Evolutionary conservation across 805 yeast genomes (phyloP), one percentile per base, ranked within the genome.

Genomic region (Schwanniomyces vanrijiae): DNA sequence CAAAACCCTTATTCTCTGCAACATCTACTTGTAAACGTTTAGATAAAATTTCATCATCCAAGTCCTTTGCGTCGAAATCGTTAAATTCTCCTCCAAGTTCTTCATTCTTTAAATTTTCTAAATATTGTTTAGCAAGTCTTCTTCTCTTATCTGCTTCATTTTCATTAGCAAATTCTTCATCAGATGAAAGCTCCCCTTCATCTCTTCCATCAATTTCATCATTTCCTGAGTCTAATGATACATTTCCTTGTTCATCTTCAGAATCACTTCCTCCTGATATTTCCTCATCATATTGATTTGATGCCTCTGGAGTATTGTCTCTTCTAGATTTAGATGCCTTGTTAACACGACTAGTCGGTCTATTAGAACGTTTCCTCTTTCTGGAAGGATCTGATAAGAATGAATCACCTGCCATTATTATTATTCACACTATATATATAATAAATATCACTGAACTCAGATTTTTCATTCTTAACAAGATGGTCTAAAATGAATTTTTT

Each of bases 101-200:
- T 51, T 86, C 89, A 3, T 73, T 68, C 62, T 87, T 82, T 59
- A 94, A 69, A 59, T 86, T 87, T 40, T 86, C 90, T 52, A 94
- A 72, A 65, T 94, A 94, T 66, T 91, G 94, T 66, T 90, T 90
- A 14, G 98, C 98, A 49, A 94, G 76, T 60, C 98, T 76, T 68
- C 99, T 81, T 67, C 99, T 82, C 67, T 89, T 90, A 60, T 94
- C 99, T 0, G 96, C 95, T 7, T 91, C 95, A 41, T 82, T 81
- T 66, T 92, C 98, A 14, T 75, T 77, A 13, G 73, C 81, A 53
- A 83, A 81, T 55, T 86, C 95, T 54, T 84, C 94, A 26, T 86
- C 92, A 11, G 86, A 82, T 13, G 78, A 81, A 19, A 78, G 51
- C 28, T 61, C 68, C 6, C 60, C 64, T 11, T 69, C 73, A 34